These are phyloP conservation scores for Rhizopogon parksii DNA, from an alignment of 1,284 basidiomycete genomes.

Conservation along the genomic window DNA sequence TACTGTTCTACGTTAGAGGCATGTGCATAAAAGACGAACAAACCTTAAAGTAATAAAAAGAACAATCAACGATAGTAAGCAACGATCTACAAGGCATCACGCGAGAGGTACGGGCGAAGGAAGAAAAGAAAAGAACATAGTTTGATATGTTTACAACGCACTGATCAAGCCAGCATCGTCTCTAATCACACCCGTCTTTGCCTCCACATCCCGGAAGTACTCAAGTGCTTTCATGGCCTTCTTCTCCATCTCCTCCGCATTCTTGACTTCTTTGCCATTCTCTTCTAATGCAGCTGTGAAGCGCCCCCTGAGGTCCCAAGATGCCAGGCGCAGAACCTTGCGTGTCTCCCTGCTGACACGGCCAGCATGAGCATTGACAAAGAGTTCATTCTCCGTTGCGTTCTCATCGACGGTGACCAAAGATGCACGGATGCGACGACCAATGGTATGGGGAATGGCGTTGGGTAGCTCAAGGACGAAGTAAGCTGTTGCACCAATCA, in stretches of 20 bases:
- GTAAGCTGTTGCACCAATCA: conserved; percentile 76
- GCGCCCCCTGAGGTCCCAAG: conserved; percentile 84
- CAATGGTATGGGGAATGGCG: conserved; percentile 89
- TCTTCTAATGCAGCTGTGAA: conserved; percentile 81
- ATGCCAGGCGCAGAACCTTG: conserved; percentile 90
- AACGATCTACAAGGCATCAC: not conserved
- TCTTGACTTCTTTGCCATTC: conserved; percentile 67
- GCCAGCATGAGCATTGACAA: conserved; percentile 63
- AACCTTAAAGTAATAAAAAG: not conserved
- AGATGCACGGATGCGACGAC: conserved; percentile 64
- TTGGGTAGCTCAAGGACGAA: conserved; percentile 84
- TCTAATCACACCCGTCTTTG: conserved; percentile 53
- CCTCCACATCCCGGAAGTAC: conserved; percentile 61
- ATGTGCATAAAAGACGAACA: conserved; percentile 1
- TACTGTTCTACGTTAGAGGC: not conserved
- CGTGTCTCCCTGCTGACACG: conserved; percentile 84
- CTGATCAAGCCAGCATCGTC: conserved; percentile 27
- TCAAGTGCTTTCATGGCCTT: conserved; percentile 66
- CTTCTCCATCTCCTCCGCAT: conserved; percentile 69
- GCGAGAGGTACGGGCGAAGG: not conserved
- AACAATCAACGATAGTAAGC: conserved; percentile 2
- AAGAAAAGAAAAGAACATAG: not conserved
- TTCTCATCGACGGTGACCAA: conserved; percentile 40
- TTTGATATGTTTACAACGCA: conserved; percentile 11
- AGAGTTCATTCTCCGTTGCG: conserved; percentile 41